Conservation (phyloP, 179 eudicot species). For the Beta macrorhiza region DNA sequence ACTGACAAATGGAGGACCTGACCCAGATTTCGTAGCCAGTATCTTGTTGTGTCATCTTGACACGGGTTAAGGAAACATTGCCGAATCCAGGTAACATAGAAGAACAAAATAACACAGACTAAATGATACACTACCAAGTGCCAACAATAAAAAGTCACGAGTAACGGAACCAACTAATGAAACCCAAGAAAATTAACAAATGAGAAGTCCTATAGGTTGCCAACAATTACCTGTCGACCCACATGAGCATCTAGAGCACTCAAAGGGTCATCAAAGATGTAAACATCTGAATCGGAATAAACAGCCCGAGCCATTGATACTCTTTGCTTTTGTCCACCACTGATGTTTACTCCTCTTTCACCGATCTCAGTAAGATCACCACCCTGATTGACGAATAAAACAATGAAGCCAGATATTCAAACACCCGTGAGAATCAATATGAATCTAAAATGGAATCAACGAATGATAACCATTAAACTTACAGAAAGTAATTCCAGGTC, state of each 20-base stretch:
- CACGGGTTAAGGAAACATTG: too few relatives aligned
- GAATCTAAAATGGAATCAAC: background rate
- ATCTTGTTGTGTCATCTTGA: too few relatives aligned
- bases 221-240: slow-evolving; percentile 66
- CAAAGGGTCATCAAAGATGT: slow-evolving; percentile 89
- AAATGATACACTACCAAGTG: background rate
- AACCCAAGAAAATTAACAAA: background rate
- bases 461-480: slow-evolving; percentile 27
- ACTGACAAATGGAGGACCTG: too few relatives aligned
- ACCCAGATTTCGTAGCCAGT: too few relatives aligned
- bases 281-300: slow-evolving; percentile 86
- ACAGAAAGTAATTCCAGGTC: slow-evolving; percentile 87
- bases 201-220: background rate
- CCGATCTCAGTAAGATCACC: slow-evolving; percentile 99
- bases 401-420: slow-evolving; percentile 9
- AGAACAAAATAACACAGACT: too few relatives aligned
- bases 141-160: background rate
- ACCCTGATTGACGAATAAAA: slow-evolving; percentile 47
- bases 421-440: background rate
- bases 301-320: slow-evolving; percentile 98
- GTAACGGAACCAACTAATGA: background rate
- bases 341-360: slow-evolving; percentile 95
- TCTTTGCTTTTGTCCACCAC: slow-evolving; percentile 99
- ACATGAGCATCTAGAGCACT: slow-evolving; percentile 98
- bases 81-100: too few relatives aligned